Evolutionary conservation across 2,329 filamentous ascomycete genomes (phyloP), one percentile per base, ranked within the genome.

Genomic region (Fusarium sp.): DNA sequence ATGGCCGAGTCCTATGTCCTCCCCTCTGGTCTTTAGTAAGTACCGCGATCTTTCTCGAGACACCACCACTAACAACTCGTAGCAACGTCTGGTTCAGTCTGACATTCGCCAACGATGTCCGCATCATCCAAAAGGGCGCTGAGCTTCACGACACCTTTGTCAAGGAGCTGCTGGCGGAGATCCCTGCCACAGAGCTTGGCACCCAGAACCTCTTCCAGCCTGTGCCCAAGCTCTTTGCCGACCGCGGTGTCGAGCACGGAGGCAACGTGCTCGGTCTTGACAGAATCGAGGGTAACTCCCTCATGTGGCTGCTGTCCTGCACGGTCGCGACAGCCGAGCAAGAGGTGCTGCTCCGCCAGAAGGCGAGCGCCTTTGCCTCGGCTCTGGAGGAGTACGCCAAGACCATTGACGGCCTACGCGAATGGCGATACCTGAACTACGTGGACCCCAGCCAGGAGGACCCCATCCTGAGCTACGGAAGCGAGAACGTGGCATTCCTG

Each of bases 401-500:
- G n/a, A 58, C 78, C 50, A 65, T 81, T 11, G 79, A 78, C 27
- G 71, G 77, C 7, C 76, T 80, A 65, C 74, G 79, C 33, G 75
- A 83, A 35, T 84, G 81, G 76, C 77, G 82, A 33, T 87, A 84
- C 72, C 77, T 86, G 41, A 87, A 87, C 76, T 87, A 87, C 64
- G 84, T 84, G 33, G 67, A 70, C 4, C 79, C 80, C 24, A 69
- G 73, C 13, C 78, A 80, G 52, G 82, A 86, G 76, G 71, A 83
- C 41, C 82, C 84, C 2, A 77, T 86, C 24, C 41, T 70, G 8
- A 75, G 79, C 8, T 87, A 85, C 62, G 85, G 85, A 0, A 63
- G 75, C 16, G 78, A 81, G 10, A 85, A 82, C 39, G 64, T 84
- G 24, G 75, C 76, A 13, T 79, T 79, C 41, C 63, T 85, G 6